These are phyloP conservation scores for Stachybotrys chartarum DNA, from an alignment of 2,329 filamentous ascomycete species.

Conservation along the genomic window DNA sequence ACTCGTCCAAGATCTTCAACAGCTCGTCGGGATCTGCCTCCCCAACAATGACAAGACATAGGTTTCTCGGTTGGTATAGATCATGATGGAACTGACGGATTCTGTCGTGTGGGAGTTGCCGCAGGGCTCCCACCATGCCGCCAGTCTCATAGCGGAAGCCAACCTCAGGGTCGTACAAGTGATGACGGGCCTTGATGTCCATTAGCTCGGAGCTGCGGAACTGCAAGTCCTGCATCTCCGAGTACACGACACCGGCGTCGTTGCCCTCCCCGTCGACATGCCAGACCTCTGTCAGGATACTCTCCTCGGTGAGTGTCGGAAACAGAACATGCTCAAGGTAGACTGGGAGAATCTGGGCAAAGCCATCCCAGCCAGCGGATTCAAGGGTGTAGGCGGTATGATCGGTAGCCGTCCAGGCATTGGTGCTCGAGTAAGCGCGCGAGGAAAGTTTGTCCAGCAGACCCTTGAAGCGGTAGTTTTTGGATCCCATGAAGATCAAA, in stretches of 20 bases:
- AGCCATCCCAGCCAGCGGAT: constrained; percentile 94
- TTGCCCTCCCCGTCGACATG: constrained; percentile 90
- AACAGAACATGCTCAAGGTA: constrained; percentile 93
- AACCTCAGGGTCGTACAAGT: constrained; percentile 81
- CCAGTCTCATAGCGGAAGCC: constrained; percentile 98
- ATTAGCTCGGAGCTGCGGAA: constrained; percentile 81
- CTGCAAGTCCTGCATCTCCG: constrained; percentile 95
- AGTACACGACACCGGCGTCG: constrained; percentile 96
- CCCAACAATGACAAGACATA: constrained; percentile 86
- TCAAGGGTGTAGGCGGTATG: constrained; percentile 95
- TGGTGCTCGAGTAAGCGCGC: constrained; percentile 86
- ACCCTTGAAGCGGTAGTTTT: constrained; percentile 89
- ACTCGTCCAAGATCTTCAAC: constrained; percentile 73
- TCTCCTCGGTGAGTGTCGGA: constrained; percentile 86
- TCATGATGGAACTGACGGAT: constrained; percentile 92
- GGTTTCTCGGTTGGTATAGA: constrained; percentile 97
- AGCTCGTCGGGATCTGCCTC: constrained; percentile 80
- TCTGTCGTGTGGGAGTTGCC: constrained; percentile 76
- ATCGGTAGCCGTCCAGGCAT: constrained; percentile 95
- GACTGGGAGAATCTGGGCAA: constrained; percentile 86
- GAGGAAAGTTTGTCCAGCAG: constrained; percentile 91
- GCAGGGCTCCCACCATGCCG: constrained; percentile 87
- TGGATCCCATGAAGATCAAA: constrained; percentile 83
- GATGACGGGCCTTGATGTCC: constrained; percentile 70
- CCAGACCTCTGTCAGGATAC: constrained; percentile 91